A percentile compares a stretch with the other conserved stretches of the same genome.
phyloP scores from a whole-genome alignment of 1,284 basidiomycete species.

The Ganoderma resinaceum region DNA sequence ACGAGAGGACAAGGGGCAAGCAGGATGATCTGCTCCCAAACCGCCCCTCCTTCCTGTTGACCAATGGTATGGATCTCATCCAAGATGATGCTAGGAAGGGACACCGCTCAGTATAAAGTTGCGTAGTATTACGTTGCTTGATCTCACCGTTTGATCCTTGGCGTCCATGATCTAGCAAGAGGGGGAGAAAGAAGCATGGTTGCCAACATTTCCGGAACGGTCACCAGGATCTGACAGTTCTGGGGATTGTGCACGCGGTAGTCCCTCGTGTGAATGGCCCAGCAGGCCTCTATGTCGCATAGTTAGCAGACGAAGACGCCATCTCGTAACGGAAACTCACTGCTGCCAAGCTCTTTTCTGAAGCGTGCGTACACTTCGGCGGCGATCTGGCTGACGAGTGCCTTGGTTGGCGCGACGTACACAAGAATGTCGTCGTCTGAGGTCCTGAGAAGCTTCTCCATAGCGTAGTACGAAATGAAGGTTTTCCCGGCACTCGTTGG shows the following conservation, averaged over 20 bases:
- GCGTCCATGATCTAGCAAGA: slow-evolving; percentile 65
- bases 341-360: slow-evolving; percentile 62
- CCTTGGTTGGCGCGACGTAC: slow-evolving; percentile 80
- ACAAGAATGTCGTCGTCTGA: slow-evolving; percentile 72
- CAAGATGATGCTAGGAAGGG: slow-evolving; percentile 60
- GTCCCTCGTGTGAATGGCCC: slow-evolving; percentile 76
- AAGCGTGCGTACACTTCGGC: slow-evolving; percentile 77
- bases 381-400: slow-evolving; percentile 71
- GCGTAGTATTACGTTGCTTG: not conserved
- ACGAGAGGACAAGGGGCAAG: slow-evolving; percentile 74
- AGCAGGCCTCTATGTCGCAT: slow-evolving; percentile 52
- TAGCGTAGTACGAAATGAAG: slow-evolving; percentile 78
- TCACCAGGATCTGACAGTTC: slow-evolving; percentile 74
- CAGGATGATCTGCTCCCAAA: slow-evolving; percentile 75
- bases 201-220: slow-evolving; percentile 72
- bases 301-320: not conserved
- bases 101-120: not conserved
- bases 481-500: slow-evolving; percentile 78
- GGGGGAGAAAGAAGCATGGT: slow-evolving; percentile 74
- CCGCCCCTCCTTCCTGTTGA: slow-evolving; percentile 68
- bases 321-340: slow-evolving; percentile 30
- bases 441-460: slow-evolving; percentile 68
- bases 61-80: slow-evolving; percentile 80
- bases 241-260: slow-evolving; percentile 67
- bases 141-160: slow-evolving; percentile 64